Percentiles rank a stretch among this genome's conserved stretches.
These are phyloP conservation scores for Perkinsus olseni DNA, from an alignment of 169 alveolate species.

Conservation along the genomic window DNA sequence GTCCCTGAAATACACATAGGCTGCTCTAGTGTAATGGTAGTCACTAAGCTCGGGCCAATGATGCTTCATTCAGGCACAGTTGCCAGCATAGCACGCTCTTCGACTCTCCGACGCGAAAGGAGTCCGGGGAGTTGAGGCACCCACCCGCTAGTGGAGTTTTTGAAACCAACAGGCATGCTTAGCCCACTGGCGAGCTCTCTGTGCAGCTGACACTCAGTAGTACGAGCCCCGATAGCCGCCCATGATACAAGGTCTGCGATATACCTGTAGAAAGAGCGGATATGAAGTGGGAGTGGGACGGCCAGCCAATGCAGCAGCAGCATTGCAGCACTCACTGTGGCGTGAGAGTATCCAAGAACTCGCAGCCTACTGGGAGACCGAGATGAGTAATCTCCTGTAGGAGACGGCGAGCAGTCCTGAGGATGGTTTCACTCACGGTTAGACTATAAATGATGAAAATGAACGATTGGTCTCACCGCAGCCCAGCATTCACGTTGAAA, in stretches of 20 bases:
- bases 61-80: too few species aligned
- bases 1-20: not conserved
- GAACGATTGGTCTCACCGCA: not conserved
- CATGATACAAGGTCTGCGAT: slow-evolving; percentile 2
- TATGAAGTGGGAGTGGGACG: too few species aligned
- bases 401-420: not conserved
- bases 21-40: not conserved
- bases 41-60: not conserved
- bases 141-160: slow-evolving; percentile 7
- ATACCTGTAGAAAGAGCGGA: not conserved
- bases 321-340: not conserved
- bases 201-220: slow-evolving; percentile 14
- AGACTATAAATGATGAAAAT: not conserved
- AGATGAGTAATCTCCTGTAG: not conserved
- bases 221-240: slow-evolving; percentile 17
- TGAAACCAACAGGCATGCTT: slow-evolving; percentile 12
- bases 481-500: not conserved
- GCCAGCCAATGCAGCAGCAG: not conserved
- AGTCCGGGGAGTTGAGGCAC: not conserved
- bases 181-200: not conserved
- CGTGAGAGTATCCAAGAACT: slow-evolving; percentile 6
- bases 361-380: slow-evolving; percentile 10
- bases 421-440: not conserved
- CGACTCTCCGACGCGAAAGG: too few species aligned
- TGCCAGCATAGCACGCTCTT: too few species aligned